A percentile compares a stretch with the other conserved stretches of the same genome.
Conservation (phyloP, 345 rosid species). For the Lumnitzera racemosa region DNA sequence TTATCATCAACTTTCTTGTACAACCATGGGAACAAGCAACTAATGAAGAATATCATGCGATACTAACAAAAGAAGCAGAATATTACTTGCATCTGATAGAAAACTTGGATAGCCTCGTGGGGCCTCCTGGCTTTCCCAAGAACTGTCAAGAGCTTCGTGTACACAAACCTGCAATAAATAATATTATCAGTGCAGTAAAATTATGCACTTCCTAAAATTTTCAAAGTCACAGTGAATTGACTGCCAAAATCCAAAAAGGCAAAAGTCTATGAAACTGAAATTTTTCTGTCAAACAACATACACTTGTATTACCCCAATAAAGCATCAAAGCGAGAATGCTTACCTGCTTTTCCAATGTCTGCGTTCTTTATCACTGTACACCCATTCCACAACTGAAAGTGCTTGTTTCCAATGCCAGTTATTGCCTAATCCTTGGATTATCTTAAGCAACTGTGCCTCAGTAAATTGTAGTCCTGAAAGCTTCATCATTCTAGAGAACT, state of each 20-base stretch:
- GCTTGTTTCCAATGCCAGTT: slow-evolving; percentile 76
- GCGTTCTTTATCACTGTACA: slow-evolving; percentile 49
- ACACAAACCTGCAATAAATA: slow-evolving; percentile 69
- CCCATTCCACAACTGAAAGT: slow-evolving; percentile 68
- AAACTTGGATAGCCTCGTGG: slow-evolving; percentile 60
- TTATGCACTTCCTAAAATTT: neutral
- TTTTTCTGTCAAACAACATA: neutral
- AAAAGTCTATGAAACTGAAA: neutral
- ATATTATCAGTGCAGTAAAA: neutral
- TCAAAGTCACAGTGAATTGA: too few species aligned
- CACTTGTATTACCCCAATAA: neutral
- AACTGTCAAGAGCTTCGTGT: slow-evolving; percentile 79
- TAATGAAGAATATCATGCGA: neutral
- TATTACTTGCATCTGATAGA: slow-evolving; percentile 74
- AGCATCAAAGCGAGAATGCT: slow-evolving; percentile 1
- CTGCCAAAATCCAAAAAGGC: neutral
- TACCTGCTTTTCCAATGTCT: slow-evolving; percentile 67
- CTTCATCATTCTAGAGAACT: slow-evolving; percentile 86
- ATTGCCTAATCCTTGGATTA: slow-evolving; percentile 65
- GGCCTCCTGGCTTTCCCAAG: slow-evolving; percentile 70
- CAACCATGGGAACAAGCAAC: slow-evolving; percentile 7
- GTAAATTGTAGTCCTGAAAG: slow-evolving; percentile 71
- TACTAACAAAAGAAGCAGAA: slow-evolving; percentile 9
- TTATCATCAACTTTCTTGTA: slow-evolving; percentile 18
- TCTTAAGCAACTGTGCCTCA: slow-evolving; percentile 80